Evolutionary conservation across 495 filamentous ascomycete species (phyloP), one percentile per base, ranked within the genome.

Genomic region (Tetracladium setigerum): DNA sequence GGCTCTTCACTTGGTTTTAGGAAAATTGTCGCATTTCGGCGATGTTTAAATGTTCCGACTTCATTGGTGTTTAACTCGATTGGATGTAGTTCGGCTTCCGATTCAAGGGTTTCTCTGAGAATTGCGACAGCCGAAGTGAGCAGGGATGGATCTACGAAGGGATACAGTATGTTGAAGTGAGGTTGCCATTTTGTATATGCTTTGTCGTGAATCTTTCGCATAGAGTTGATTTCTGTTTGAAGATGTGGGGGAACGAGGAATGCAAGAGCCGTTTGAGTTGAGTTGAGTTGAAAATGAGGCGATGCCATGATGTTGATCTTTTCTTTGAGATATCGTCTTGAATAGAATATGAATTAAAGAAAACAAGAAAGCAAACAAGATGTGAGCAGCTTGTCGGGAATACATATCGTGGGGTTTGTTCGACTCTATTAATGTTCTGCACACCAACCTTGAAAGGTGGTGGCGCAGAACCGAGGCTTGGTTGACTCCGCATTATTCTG

Each of bases 91-190:
- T n/a, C n/a, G n/a, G 8, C 38, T 46, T 9, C 22, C 27, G n/a
- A n/a, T 9, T 17, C 3, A 17, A 46, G 27, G 19, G 15, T 12
- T 44, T 40, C 42, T 30, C 49, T 53, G 15, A 64, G 40, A n/a
- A 53, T 49, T 30, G 44, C 41, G 19, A 63, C 49, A n/a, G 62
- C 62, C 4, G 30, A 34, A 5, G 19, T 55, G 51, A 75, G 61
- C 15, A 37, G 38, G 17, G 64, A 60, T 13, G 62, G 51, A 3
- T 61, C 56, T 4, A 78, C 74, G 49, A 80, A 82, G 9, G 78
- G 78, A 49, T 82, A 81, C 1, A 79, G 53, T 27, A 82, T 50
- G 47, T 81, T 82, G 51, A 81, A 49, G 49, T 82, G 78, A 5
- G 77, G 73, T 2, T 77, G 76, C 78, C 78, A 81, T 63, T 67